Evolutionary conservation across 768 basidiomycete species (phyloP).

Genomic region (Tylopilus intermedius): DNA sequence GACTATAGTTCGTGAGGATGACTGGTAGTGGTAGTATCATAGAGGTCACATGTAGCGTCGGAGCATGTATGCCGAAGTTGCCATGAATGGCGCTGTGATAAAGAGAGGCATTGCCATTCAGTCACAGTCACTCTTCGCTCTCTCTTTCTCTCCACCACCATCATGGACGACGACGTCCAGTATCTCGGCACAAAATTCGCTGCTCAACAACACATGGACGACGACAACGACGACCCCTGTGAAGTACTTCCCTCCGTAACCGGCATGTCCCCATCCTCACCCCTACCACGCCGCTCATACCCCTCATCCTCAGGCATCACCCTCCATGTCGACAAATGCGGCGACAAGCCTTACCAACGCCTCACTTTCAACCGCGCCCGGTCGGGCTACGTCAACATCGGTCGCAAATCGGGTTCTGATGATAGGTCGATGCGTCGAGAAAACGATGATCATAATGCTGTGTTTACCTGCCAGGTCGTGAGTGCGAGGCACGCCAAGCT

Average conservation of each 20-base stretch:
- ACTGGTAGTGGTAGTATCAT: not conserved
- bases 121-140: constrained; percentile 26
- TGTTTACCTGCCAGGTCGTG: constrained; percentile 75
- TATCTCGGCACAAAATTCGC: constrained; percentile 47
- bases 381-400: constrained; percentile 55
- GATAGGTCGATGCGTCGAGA: constrained; percentile 35
- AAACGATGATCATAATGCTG: constrained; percentile 44
- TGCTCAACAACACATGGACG: constrained; percentile 14
- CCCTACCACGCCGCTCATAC: constrained; percentile 11
- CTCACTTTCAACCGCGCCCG: constrained; percentile 51
- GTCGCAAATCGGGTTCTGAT: constrained; percentile 57
- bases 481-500: constrained; percentile 78
- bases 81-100: constrained; percentile 30
- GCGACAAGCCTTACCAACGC: constrained; percentile 39
- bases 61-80: constrained; percentile 13
- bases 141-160: constrained; percentile 11
- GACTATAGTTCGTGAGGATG: constrained; percentile 42
- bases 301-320: constrained; percentile 44
- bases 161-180: constrained; percentile 58
- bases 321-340: constrained; percentile 53
- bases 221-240: constrained; percentile 26
- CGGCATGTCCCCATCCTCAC: constrained; percentile 34
- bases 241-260: constrained; percentile 30
- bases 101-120: constrained; percentile 29
- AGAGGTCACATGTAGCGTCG: not conserved